Conservation (phyloP, 441 rosid genomes). For the Brassica hybrid region DNA sequence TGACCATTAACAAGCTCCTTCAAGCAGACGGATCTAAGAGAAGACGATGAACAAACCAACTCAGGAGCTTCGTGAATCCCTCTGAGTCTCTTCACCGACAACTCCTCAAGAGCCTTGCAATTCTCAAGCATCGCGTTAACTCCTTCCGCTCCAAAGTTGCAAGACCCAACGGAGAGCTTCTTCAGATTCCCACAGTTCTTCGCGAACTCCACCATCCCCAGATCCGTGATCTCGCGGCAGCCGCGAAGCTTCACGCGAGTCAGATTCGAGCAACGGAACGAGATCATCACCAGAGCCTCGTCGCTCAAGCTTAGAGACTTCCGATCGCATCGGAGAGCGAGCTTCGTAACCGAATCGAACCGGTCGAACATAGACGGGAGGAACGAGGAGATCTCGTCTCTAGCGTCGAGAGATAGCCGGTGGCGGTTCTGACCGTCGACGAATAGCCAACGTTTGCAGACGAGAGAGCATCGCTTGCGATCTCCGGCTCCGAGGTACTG, state of each 20-base stretch:
- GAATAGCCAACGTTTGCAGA: slow-evolving; percentile 70
- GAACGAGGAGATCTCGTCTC: slow-evolving; percentile 44
- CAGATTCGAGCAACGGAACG: slow-evolving; percentile 53
- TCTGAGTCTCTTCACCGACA: slow-evolving; percentile 59
- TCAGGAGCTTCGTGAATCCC: slow-evolving; percentile 52
- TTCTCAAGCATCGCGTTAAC: slow-evolving; percentile 58
- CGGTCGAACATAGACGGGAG: slow-evolving; percentile 50
- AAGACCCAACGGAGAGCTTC: slow-evolving; percentile 60
- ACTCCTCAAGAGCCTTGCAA: slow-evolving; percentile 57
- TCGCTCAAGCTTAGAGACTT: slow-evolving; percentile 55
- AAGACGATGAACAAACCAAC: slow-evolving; percentile 43
- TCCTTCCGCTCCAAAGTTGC: slow-evolving; percentile 58
- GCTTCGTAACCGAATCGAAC: slow-evolving; percentile 55
- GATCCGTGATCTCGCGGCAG: no score
- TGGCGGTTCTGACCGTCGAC: slow-evolving; percentile 73
- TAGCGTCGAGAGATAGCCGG: slow-evolving; percentile 58
- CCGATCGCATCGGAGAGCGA: slow-evolving; percentile 63
- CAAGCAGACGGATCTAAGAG: slow-evolving; percentile 59
- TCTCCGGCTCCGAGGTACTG: slow-evolving; percentile 67
- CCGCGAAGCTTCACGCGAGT: slow-evolving; percentile 64
- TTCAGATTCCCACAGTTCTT: slow-evolving; percentile 46
- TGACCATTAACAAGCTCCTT: slow-evolving; percentile 67
- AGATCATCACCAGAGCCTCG: slow-evolving; percentile 54
- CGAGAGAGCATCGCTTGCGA: slow-evolving; percentile 68
- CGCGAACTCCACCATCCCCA: slow-evolving; percentile 58